Evolutionary conservation across 768 basidiomycete species (phyloP), one percentile per base, ranked within the genome.

Genomic region (Tylopilus subfusipes): DNA sequence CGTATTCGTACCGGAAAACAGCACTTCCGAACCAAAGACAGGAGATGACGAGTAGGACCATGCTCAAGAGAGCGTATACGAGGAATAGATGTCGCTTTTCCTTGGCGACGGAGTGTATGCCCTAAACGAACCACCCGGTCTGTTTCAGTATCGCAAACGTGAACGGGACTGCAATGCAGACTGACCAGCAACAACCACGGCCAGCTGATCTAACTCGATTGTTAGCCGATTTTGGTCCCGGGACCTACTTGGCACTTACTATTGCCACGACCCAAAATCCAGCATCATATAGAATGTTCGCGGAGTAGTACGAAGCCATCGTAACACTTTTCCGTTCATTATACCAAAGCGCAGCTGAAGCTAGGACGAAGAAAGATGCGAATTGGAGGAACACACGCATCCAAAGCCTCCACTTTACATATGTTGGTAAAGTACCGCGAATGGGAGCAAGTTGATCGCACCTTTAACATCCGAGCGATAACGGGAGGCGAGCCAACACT

Each of bases 341-440:
- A 21, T 80, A 72, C 82, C 82, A 83, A 54, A 81, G 63, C 2
- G 65, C 73, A 3, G 76, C 70, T 16, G 77, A 74, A 8, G 77
- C 74, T 6, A 82, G 40, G 3, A 72, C 71, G 60, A 83, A 82
- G 65, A 83, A 83, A 6, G 68, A 67, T 2, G 78, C 65, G 5
- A 83, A 71, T 31, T 82, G 80, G 13, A 82, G 60, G 54, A 64
- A 70, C 30, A 78, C 80, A 6, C 74, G 79, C 54, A 83, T 75
- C 33, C 77, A 63, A 16, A 81, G 71, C n/a, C 78, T 72, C 47
- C 80, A 65, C 81, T 82, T 49, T 4, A 19, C n/a, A 24, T 42
- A 24, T 24, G 19, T 45, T 38, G 47, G 34, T 10, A 42, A 40
- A 47, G 31, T 14, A 25, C 19, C 22, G 18, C 42, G 14, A 21